A percentile compares a stretch with the other conserved stretches of the same genome.
phyloP scores from a whole-genome alignment of 495 filamentous ascomycete genomes.

The Neurospora sublineolata region DNA sequence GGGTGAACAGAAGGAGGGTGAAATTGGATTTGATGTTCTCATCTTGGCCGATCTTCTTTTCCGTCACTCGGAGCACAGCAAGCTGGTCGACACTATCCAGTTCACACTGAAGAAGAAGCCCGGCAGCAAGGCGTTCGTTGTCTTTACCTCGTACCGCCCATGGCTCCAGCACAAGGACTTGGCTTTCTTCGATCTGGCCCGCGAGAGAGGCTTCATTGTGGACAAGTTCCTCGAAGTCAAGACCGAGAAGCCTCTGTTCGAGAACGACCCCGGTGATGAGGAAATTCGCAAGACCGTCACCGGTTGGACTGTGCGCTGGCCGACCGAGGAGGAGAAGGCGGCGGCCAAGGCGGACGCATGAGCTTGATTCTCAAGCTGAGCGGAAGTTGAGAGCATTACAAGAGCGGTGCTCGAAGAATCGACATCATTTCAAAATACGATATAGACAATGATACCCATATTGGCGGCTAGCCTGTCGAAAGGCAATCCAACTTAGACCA shows the following conservation, averaged over 20 bases:
- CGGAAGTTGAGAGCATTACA: neutral
- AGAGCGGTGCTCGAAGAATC: neutral
- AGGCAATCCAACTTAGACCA: neutral
- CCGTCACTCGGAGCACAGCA: slow-evolving; percentile 71
- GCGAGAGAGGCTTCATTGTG: slow-evolving; percentile 56
- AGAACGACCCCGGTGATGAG: slow-evolving; percentile 72
- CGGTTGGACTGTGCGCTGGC: slow-evolving; percentile 58
- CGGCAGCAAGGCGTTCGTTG: slow-evolving; percentile 62
- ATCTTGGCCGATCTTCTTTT: slow-evolving; percentile 85
- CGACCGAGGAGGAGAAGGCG: slow-evolving; percentile 11
- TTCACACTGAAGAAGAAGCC: slow-evolving; percentile 42
- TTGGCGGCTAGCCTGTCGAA: neutral
- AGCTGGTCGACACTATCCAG: slow-evolving; percentile 59
- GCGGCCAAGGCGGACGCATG: neutral
- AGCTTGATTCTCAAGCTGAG: neutral
- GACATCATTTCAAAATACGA: neutral
- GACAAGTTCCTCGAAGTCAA: slow-evolving; percentile 69
- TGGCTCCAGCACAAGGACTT: slow-evolving; percentile 79
- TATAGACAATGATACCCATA: neutral
- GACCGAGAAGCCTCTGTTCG: slow-evolving; percentile 77
- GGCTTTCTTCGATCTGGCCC: slow-evolving; percentile 68
- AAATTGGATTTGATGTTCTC: slow-evolving; percentile 57
- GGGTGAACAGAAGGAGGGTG: neutral
- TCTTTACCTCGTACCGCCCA: slow-evolving; percentile 87
- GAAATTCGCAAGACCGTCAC: slow-evolving; percentile 67